phyloP scores from a whole-genome alignment of 2,329 filamentous ascomycete species.

The Diaporthe longicolla region DNA sequence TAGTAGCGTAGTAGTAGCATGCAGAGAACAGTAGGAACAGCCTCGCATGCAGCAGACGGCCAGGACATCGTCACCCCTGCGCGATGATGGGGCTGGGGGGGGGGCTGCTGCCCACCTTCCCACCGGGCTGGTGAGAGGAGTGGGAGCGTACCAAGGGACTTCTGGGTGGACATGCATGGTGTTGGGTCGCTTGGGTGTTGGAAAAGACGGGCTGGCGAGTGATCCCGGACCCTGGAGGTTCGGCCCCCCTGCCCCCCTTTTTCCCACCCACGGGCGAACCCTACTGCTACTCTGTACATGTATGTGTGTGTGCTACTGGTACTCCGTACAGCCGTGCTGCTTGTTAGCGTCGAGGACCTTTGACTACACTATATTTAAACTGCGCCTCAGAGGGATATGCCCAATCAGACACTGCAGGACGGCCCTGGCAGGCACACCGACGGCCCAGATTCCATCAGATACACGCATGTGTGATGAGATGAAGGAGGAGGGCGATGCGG shows the following conservation, averaged over 20 bases:
- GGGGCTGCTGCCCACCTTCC: neutral
- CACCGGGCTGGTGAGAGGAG: constrained; percentile 12
- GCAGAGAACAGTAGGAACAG: neutral
- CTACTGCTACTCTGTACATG: neutral
- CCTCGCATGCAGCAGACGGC: constrained; percentile 14
- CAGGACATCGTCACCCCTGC: constrained; percentile 35
- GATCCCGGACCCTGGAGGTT: constrained; percentile 29
- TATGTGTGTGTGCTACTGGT: neutral
- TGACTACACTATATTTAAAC: constrained; percentile 33
- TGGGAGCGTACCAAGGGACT: constrained; percentile 24
- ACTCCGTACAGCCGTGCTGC: no score
- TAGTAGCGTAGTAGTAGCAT: constrained; percentile 7
- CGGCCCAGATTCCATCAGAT: constrained; percentile 1
- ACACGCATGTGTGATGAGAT: constrained; percentile 1
- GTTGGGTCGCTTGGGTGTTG: neutral
- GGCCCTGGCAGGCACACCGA: constrained; percentile 14
- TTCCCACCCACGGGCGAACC: neutral
- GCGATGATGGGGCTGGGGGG: neutral
- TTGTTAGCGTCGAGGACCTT: neutral
- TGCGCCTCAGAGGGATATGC: constrained; percentile 24
- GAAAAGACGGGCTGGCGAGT: constrained; percentile 8
- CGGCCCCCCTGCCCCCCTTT: constrained; percentile 9
- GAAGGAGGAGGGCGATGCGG: constrained; percentile 27
- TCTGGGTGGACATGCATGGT: constrained; percentile 6
- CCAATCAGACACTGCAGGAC: constrained; percentile 10